These are phyloP conservation scores for Carex pumila DNA, from an alignment of 176 grass and related monocot species.

Conservation along the genomic window DNA sequence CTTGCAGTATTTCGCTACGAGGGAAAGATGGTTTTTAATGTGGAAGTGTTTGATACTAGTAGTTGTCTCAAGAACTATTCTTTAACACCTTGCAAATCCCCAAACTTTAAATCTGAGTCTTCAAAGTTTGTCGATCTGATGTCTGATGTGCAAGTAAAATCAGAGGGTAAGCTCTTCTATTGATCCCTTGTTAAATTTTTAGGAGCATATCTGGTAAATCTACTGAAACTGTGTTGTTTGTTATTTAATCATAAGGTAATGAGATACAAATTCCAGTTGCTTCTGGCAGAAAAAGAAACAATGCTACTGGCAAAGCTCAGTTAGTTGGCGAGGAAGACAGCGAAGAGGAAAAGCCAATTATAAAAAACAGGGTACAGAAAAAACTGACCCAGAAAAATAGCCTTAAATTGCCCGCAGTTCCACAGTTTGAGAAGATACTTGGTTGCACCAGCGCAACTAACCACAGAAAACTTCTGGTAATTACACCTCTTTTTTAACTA, in stretches of 20 bases:
- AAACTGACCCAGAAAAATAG: too few species aligned
- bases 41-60: slow-evolving; percentile 12
- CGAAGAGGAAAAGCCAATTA: too few species aligned
- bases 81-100: background rate
- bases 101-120: background rate
- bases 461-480: background rate
- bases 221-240: background rate
- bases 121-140: background rate
- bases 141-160: background rate
- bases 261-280: background rate
- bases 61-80: slow-evolving; percentile 23
- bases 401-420: background rate
- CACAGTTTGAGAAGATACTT: slow-evolving; percentile 15
- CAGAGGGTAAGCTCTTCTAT: background rate
- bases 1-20: slow-evolving; percentile 25
- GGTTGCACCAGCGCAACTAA: background rate
- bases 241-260: background rate
- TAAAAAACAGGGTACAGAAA: too few species aligned
- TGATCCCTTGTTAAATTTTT: background rate
- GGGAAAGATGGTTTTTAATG: slow-evolving; percentile 24
- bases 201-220: background rate
- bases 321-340: too few species aligned
- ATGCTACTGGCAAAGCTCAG: background rate
- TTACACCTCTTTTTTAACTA: background rate
- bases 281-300: background rate